Evolutionary conservation across 495 filamentous ascomycete species (phyloP).

Genomic region (Talaromyces liani): DNA sequence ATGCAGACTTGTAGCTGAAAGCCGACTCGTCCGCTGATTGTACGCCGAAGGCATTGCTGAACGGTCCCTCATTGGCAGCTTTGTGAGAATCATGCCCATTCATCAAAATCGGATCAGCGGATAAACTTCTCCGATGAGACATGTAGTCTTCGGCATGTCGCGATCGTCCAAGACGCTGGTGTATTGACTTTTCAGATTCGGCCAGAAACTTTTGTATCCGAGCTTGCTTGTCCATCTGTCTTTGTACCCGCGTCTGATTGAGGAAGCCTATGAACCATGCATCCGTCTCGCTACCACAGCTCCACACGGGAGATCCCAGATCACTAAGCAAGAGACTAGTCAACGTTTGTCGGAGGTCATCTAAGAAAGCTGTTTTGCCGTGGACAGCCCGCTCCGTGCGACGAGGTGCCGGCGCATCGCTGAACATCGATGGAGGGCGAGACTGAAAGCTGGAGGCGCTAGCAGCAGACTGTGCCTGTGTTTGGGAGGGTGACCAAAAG

Average conservation of each 20-base stretch:
- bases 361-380: slow-evolving; percentile 60
- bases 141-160: slow-evolving; percentile 28
- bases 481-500: slow-evolving; percentile 77
- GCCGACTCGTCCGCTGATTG: slow-evolving; percentile 12
- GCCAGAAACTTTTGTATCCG: slow-evolving; percentile 42
- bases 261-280: slow-evolving; percentile 74
- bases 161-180: slow-evolving; percentile 7
- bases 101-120: slow-evolving; percentile 31
- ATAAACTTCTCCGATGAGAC: slow-evolving; percentile 31
- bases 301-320: slow-evolving; percentile 76
- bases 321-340: slow-evolving; percentile 86
- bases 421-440: slow-evolving; percentile 39
- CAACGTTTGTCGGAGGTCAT: slow-evolving; percentile 68
- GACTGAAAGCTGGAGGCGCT: slow-evolving; percentile 49
- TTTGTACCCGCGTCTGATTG: slow-evolving; percentile 69
- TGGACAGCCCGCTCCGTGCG: slow-evolving; percentile 31
- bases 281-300: slow-evolving; percentile 84
- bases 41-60: not conserved
- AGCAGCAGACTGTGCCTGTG: slow-evolving; percentile 53
- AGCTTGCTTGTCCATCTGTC: slow-evolving; percentile 57
- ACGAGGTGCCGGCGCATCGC: slow-evolving; percentile 27
- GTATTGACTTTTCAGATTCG: slow-evolving; percentile 30
- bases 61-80: not conserved
- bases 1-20: slow-evolving; percentile 69
- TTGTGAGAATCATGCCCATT: not conserved